Conservation (phyloP, 331 rosid species). For the Cydonia oblonga region DNA sequence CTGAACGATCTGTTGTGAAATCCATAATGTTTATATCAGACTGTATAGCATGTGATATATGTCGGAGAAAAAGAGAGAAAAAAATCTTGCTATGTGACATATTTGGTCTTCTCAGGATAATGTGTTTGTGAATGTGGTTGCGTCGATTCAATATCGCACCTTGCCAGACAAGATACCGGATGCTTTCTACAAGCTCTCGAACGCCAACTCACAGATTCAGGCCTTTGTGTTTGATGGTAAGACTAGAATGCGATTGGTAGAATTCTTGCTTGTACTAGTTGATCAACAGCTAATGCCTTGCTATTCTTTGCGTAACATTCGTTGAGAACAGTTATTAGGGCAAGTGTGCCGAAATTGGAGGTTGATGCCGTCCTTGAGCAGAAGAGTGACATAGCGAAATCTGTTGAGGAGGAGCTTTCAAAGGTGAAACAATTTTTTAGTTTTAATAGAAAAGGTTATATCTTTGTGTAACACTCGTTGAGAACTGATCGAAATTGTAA, state of each 20-base stretch:
- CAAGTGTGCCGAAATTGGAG: slow-evolving; percentile 71
- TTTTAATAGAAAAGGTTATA: too few relatives aligned
- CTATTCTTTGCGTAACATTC: not conserved
- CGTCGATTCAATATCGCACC: slow-evolving; percentile 65
- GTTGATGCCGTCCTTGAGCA: slow-evolving; percentile 66
- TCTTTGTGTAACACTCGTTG: not conserved
- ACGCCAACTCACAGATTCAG: slow-evolving; percentile 64
- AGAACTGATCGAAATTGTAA: not conserved
- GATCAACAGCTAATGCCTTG: too few relatives aligned
- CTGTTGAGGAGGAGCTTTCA: slow-evolving; percentile 65
- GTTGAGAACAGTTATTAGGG: slow-evolving; percentile 42
- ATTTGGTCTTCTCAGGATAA: slow-evolving; percentile 33
- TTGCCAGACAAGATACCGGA: slow-evolving; percentile 54
- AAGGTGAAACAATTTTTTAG: slow-evolving; percentile 26
- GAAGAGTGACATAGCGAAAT: slow-evolving; percentile 61
- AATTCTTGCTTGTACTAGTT: too few relatives aligned
- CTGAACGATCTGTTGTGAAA: not conserved
- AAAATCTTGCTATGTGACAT: not conserved
- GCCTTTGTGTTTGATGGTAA: slow-evolving; percentile 74
- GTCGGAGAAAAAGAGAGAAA: not conserved
- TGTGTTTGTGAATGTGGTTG: slow-evolving; percentile 68
- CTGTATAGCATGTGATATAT: not conserved
- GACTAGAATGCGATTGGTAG: slow-evolving; percentile 3
- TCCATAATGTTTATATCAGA: not conserved
- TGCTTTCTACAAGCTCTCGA: slow-evolving; percentile 75